Base-by-base conservation (phyloP, 129 eudicot genomes). In the Helianthus annuus region DNA sequence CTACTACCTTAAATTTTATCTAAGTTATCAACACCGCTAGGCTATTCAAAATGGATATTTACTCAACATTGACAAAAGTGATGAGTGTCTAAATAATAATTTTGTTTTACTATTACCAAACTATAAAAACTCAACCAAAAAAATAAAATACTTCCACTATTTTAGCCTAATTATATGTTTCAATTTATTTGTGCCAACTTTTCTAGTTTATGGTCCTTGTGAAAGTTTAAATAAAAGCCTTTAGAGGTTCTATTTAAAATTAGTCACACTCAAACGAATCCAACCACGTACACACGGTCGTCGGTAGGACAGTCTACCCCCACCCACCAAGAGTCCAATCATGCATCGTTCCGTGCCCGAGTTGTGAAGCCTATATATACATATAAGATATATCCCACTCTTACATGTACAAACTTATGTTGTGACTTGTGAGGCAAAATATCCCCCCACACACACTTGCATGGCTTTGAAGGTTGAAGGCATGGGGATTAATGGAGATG, bases 401-500 rank as follows among this genome's bases (percentile, higher is more conserved):
- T 34, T 27, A 36, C 15, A 24, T 29, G 9, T 2, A 14, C 55
- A 61, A 61, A 15, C 8, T 49, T 32, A 19, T 77, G 76, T 38
- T 69, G 55, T 54, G 59, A 68, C 36, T 32, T 32, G 36, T 32
- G 36, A 32, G 4, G 3, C 36, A 2, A 32, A 32, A 32, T 3
- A 2, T 3, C 36, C 36, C 36, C 36, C 7, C 12, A 44, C 16
- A 32, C 68, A 27, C 42, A 48, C 44, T 8, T 27, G 2, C 68
- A 29, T 77, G 76, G 72, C 72, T 53, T 49, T 12, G 60, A 70
- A 68, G 76, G 53, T 58, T 11, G 70, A 61, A 72, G 40, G 17
- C 48, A 82, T 72, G 82, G 75, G 48, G 39, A 36, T 38, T 63
- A 62, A 73, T 52, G 77, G 77, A 64, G 78, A 60, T 60, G 80